Evolutionary conservation across 164 flowering plant species (phyloP), one percentile per base, ranked within the genome.

Genomic region (Vitis cinerea): DNA sequence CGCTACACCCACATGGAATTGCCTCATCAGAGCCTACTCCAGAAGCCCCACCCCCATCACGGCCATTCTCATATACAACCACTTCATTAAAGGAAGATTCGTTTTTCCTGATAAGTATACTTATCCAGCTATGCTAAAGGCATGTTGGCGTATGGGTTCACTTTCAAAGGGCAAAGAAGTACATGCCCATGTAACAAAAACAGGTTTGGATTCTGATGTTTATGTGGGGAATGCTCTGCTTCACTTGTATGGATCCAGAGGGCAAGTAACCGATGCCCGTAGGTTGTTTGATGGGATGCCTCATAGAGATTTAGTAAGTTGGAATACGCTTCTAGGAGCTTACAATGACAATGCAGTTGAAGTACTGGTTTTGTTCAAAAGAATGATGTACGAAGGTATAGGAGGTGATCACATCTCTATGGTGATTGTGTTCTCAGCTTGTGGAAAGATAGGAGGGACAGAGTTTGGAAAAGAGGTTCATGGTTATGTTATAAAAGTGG

Each of bases 21-120:
- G 63, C 65, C 16, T 78, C 65, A 54, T 81, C 12, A 81, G 83
- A 69, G 75, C 80, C 66, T 72, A 70, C 48, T 72, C 82, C 13
- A 74, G 70, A 50, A 67, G 77, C 61, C 70, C 77, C 49, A 67
- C 69, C 50, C 85, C 79, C 71, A 56, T 73, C 55, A 55, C 68
- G 44, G 75, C 79, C 62, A 58, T 73, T 44, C 61, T 50, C 59
- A 63, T 77, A 7, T 79, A 75, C 78, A 77, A 77, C 70, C 62
- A 77, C 69, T 63, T 69, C 69, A 44, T 77, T 47, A 71, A 63
- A 57, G n/a, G 17, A 44, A 52, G 60, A 53, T 64, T 51, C 9
- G 59, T 57, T 54, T n/a, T 1, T 30, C 76, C 77, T 53, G 79
- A 79, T 69, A 70, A 71, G 11, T 69, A 77, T 61, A 77, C 79